Evolutionary conservation across 805 yeast genomes (phyloP).

Genomic region (Metschnikowia drakensbergensis): DNA sequence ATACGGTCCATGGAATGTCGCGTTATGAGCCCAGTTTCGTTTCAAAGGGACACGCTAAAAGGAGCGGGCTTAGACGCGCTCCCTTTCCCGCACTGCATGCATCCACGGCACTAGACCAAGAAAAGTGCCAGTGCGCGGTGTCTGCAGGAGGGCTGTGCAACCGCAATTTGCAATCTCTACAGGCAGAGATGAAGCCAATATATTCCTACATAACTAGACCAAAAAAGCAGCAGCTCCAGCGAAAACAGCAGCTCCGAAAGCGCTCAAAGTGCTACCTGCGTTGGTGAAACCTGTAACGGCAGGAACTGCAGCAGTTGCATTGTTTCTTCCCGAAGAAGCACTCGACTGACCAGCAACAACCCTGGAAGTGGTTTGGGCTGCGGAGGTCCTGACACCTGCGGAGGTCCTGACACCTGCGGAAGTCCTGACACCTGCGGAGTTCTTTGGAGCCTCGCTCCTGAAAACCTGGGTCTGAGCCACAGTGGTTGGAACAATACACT

Average conservation of each 20-base stretch:
- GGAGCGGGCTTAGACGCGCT: too few relatives aligned
- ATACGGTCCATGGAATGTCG: too few relatives aligned
- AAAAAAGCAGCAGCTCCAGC: constrained; percentile 13
- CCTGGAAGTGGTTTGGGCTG: not conserved
- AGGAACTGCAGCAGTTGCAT: constrained; percentile 28
- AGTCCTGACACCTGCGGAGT: not conserved
- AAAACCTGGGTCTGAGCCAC: constrained; percentile 6
- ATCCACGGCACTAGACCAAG: too few relatives aligned
- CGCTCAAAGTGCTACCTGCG: constrained; percentile 5
- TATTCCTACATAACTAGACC: not conserved
- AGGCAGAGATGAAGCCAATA: not conserved
- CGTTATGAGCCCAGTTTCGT: too few relatives aligned
- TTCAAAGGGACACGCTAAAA: too few relatives aligned
- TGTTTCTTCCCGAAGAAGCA: constrained; percentile 19
- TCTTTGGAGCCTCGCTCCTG: constrained; percentile 1
- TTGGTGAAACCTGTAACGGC: constrained; percentile 28
- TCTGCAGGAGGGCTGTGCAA: not conserved
- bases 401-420: not conserved
- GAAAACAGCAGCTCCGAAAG: constrained; percentile 11
- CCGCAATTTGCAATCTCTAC: not conserved
- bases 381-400: not conserved
- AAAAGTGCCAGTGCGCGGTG: not conserved
- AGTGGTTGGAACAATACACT: constrained; percentile 25
- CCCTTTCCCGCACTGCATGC: too few relatives aligned
- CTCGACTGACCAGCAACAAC: not conserved